Evolutionary conservation across 495 filamentous ascomycete genomes (phyloP).

Genomic region (Penicillium canescens): DNA sequence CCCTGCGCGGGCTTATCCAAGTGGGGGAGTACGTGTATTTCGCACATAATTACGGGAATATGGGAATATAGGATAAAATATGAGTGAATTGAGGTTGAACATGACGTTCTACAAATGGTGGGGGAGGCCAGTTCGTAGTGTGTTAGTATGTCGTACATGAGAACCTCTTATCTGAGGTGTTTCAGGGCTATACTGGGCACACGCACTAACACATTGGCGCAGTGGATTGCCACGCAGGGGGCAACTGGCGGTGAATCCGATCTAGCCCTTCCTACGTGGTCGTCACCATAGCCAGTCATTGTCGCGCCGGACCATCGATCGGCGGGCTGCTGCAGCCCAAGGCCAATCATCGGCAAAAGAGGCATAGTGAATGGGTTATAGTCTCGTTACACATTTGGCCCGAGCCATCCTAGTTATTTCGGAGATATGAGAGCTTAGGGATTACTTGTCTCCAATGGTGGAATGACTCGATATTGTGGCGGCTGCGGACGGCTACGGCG

Average conservation of each 20-base stretch:
- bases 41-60: too few relatives aligned
- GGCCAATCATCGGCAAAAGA: conserved; percentile 2
- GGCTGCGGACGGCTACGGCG: conserved; percentile 12
- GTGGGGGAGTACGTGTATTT: too few relatives aligned
- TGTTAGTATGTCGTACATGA: too few relatives aligned
- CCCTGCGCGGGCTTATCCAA: too few relatives aligned
- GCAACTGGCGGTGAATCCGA: conserved; percentile 34
- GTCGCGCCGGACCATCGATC: conserved; percentile 32
- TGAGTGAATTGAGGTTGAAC: too few relatives aligned
- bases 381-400: conserved; percentile 28
- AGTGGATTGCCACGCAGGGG: conserved; percentile 18
- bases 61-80: too few relatives aligned
- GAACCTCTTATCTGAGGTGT: too few relatives aligned
- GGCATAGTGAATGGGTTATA: background rate
- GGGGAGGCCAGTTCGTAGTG: too few relatives aligned
- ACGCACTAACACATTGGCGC: too few relatives aligned
- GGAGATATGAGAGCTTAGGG: conserved; percentile 3
- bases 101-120: too few relatives aligned
- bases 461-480: conserved; percentile 3
- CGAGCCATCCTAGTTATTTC: conserved; percentile 15
- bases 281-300: conserved; percentile 28
- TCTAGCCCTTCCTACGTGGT: conserved; percentile 32
- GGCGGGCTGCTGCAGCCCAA: conserved; percentile 23
- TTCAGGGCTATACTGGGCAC: too few relatives aligned
- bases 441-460: background rate